Evolutionary conservation across 176 grass and related monocot genomes (phyloP).

Genomic region (Dactylis glomerata): DNA sequence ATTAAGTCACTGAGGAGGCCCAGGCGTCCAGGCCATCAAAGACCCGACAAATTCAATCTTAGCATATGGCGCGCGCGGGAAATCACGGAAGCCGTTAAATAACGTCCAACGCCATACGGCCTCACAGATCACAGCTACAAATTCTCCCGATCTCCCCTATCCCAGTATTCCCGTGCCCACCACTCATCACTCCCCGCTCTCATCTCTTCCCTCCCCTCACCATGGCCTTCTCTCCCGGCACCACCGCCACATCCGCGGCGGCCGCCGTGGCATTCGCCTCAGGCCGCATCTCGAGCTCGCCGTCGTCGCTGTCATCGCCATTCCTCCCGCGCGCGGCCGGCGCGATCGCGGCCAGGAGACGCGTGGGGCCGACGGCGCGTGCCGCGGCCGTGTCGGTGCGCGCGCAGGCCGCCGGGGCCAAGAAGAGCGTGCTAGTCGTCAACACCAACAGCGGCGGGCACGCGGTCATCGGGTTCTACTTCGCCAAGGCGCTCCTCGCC

Average conservation of each 20-base stretch:
- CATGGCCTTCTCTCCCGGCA: conserved; percentile 23
- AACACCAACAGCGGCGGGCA: conserved; percentile 80
- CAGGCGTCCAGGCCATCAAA: background rate
- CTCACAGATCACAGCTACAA: background rate
- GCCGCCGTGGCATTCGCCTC: background rate
- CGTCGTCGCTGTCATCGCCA: background rate
- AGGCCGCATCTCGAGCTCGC: background rate
- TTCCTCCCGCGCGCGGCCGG: conserved; percentile 4
- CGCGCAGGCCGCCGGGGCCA: conserved; percentile 29
- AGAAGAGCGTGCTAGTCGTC: conserved; percentile 79
- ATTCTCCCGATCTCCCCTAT: conserved; percentile 12
- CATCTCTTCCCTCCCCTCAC: background rate
- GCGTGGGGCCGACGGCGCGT: background rate
- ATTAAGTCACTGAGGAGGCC: background rate
- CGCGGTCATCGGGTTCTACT: conserved; percentile 90
- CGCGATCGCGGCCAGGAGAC: background rate
- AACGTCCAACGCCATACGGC: background rate
- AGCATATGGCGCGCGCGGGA: background rate
- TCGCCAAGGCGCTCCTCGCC: conserved; percentile 64
- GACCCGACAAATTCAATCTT: background rate
- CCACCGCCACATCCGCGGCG: background rate
- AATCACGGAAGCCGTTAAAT: conserved; percentile 12
- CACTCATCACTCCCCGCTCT: conserved; percentile 20
- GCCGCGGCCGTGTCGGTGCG: conserved; percentile 2
- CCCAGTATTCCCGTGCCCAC: conserved; percentile 20